Base-by-base conservation (phyloP, 257 asterid species). In the Jacaranda copaia region DNA sequence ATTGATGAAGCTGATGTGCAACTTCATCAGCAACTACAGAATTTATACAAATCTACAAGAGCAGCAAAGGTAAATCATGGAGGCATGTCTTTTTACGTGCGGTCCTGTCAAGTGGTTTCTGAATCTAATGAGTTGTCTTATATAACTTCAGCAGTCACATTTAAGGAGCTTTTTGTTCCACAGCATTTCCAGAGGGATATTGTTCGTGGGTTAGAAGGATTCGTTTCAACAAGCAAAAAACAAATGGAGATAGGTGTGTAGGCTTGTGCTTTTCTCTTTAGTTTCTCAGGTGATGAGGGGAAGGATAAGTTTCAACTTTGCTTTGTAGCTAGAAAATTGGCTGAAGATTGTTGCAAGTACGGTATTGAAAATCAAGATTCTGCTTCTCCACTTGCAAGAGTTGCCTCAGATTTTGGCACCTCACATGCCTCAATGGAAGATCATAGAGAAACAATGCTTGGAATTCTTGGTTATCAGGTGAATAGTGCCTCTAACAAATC, bases 161-260 rank as follows among this genome's bases (percentile, higher is more conserved):
- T 85, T 84, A 86, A 89, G 91, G 88, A 79, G 91, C 78, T 81
- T 84, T 84, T 89, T 88, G 87, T 83, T 89, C 83, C 85, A 81
- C 99, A 95, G 99, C 99, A 95, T 90, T 95, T 93, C 87, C 99
- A 95, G 94, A 89, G 89, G 82, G 98, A 93, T 85, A 88, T 95
- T 63, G 93, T 90, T 67, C 98, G 94, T 48, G 91, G 96, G 12
- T 86, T 95, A 71, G 97, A 95, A 76, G 99, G 97, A 79, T 86
- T 81, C 77, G 63, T 93, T 58, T 86, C 90, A 35, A 69, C 88
- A 40, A 89, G 90, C 91, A 91, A 86, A 85, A 95, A 90, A 69
- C 96, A 93, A 87, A 91, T 87, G 93, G 93, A 93, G 81, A 86
- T 91, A 84, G 96, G 99, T 93, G 69, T 74, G 88, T 85, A 19